These are phyloP conservation scores for Cystobasidium sp. DNA, from an alignment of 1,284 basidiomycete genomes.

Conservation along the genomic window DNA sequence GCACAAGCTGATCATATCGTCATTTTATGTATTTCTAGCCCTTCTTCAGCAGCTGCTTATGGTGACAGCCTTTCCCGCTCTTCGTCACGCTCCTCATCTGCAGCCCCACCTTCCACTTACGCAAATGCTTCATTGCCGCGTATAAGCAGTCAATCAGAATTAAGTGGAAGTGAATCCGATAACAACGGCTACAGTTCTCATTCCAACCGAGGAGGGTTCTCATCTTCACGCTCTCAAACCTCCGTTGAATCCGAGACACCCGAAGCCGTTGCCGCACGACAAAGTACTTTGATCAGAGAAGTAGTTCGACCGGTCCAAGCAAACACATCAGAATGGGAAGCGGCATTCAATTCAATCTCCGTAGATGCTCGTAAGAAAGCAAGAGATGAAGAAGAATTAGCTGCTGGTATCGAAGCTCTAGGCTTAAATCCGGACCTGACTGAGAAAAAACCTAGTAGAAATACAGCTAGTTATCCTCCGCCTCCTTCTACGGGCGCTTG, in stretches of 20 bases:
- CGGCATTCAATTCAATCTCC: not conserved
- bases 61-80: not conserved
- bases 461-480: constrained; percentile 9
- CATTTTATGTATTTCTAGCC: not conserved
- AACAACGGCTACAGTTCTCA: not conserved
- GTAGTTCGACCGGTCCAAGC: not conserved
- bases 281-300: not conserved
- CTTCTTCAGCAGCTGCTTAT: not conserved
- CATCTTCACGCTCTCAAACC: constrained; percentile 9
- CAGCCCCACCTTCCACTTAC: not conserved
- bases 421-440: constrained; percentile 16
- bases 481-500: constrained; percentile 8
- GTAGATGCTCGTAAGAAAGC: not conserved
- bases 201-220: not conserved
- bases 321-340: constrained; percentile 8
- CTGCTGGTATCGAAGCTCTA: constrained; percentile 19
- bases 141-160: constrained; percentile 2
- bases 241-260: not conserved
- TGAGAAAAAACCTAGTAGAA: not conserved
- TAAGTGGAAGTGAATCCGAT: constrained; percentile 1
- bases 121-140: not conserved
- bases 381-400: constrained; percentile 20
- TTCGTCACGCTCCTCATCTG: constrained; percentile 5
- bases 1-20: not conserved
- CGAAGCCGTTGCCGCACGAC: not conserved